Conservation (phyloP, 2,329 filamentous ascomycete genomes). For the Aquanectria penicillioides region DNA sequence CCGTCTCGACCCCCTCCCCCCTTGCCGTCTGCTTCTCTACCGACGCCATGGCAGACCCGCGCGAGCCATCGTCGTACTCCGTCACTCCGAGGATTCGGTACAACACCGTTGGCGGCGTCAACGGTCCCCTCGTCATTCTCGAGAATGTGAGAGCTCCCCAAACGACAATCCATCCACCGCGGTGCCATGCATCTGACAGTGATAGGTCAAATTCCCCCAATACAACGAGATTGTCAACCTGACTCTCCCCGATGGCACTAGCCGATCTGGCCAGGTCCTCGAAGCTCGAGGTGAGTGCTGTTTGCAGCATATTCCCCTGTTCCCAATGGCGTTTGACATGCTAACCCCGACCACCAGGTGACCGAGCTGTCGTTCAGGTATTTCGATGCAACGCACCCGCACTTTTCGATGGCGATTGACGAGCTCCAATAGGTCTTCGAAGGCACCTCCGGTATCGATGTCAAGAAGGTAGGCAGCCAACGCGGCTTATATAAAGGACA, state of each 20-base stretch:
- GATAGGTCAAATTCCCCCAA: conserved; percentile 92
- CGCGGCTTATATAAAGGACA: conserved; percentile 12
- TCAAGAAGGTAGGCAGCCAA: conserved; percentile 82
- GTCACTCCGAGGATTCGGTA: conserved; percentile 78
- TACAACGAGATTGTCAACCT: conserved; percentile 98
- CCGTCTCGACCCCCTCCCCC: conserved; percentile 20
- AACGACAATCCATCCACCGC: conserved; percentile 5
- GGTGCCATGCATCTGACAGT: conserved; percentile 38
- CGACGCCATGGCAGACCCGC: conserved; percentile 63
- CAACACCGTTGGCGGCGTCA: conserved; percentile 98
- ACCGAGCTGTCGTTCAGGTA: conserved; percentile 95
- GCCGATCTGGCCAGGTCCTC: conserved; percentile 93
- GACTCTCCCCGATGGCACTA: conserved; percentile 93
- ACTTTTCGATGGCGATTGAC: conserved; percentile 36
- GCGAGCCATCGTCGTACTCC: conserved; percentile 69
- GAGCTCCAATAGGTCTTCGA: conserved; percentile 81
- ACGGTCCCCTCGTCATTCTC: conserved; percentile 96
- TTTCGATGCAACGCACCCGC: conserved; percentile 32
- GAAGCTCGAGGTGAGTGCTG: conserved; percentile 85
- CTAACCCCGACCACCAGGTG: conserved; percentile 66
- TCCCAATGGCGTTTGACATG: conserved; percentile 24
- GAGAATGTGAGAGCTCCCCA: conserved; percentile 75
- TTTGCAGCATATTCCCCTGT: conserved; percentile 13
- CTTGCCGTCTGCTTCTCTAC: conserved; percentile 32
- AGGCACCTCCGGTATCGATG: conserved; percentile 95